Evolutionary conservation across 805 yeast species (phyloP).

Genomic region (Cyberlindnera amylophila): DNA sequence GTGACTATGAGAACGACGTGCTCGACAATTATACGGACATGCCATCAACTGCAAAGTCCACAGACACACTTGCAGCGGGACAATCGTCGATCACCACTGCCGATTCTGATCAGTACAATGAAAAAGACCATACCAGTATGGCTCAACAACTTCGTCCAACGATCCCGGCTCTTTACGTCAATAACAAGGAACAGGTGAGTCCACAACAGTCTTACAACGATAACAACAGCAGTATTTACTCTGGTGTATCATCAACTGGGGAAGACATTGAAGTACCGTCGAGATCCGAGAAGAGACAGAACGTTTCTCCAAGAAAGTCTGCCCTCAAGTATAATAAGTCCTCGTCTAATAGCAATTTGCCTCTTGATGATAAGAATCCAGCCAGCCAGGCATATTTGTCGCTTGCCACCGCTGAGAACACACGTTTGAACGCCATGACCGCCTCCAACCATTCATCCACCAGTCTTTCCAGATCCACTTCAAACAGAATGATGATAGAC

Average conservation of each 20-base stretch:
- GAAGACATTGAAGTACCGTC: slow-evolving; percentile 29
- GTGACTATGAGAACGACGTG: slow-evolving; percentile 14
- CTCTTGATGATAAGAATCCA: slow-evolving; percentile 27
- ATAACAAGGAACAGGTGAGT: slow-evolving; percentile 7
- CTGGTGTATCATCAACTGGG: background rate
- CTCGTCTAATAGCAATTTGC: slow-evolving; percentile 23
- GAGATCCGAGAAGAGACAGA: slow-evolving; percentile 30
- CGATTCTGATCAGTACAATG: slow-evolving; percentile 14
- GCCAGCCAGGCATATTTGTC: slow-evolving; percentile 66
- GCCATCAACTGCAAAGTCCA: slow-evolving; percentile 28
- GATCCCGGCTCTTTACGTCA: slow-evolving; percentile 27
- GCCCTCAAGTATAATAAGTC: slow-evolving; percentile 34
- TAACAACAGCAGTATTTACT: slow-evolving; percentile 15
- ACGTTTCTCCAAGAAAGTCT: slow-evolving; percentile 40
- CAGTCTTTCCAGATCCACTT: slow-evolving; percentile 25
- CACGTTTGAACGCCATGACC: slow-evolving; percentile 64
- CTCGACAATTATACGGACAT: slow-evolving; percentile 18
- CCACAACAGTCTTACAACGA: slow-evolving; percentile 5
- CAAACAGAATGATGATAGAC: slow-evolving; percentile 20
- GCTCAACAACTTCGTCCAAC: slow-evolving; percentile 46
- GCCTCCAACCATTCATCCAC: slow-evolving; percentile 18
- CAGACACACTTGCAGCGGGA: slow-evolving; percentile 15
- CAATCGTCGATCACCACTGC: slow-evolving; percentile 23
- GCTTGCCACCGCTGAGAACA: slow-evolving; percentile 74
- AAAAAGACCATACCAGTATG: slow-evolving; percentile 26